phyloP scores from a whole-genome alignment of 2,329 filamentous ascomycete species.

The Sordariomycetes sp. region DNA sequence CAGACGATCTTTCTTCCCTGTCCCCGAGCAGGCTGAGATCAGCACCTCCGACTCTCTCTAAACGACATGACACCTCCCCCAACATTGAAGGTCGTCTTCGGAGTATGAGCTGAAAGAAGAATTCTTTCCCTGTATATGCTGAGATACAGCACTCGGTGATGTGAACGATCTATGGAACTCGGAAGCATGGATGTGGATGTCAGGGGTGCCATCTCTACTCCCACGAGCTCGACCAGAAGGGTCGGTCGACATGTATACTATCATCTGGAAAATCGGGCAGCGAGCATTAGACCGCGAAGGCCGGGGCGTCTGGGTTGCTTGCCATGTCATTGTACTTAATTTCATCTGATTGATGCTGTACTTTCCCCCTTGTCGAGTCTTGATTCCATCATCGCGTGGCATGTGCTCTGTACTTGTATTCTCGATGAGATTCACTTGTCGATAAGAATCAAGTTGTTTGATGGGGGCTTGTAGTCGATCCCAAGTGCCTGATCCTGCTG shows the following conservation, averaged over 20 bases:
- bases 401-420: neutral
- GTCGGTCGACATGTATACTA: too few relatives aligned
- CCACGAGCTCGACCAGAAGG: too few relatives aligned
- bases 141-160: slow-evolving; percentile 1
- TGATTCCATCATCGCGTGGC: neutral
- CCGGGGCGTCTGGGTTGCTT: slow-evolving; percentile 5
- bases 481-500: too few relatives aligned
- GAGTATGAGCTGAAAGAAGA: neutral
- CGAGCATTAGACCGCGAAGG: slow-evolving; percentile 5
- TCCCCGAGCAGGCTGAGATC: slow-evolving; percentile 17
- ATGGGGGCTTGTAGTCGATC: too few relatives aligned
- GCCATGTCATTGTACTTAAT: slow-evolving; percentile 1
- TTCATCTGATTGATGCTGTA: neutral
- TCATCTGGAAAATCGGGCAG: slow-evolving; percentile 2
- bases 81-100: neutral
- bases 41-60: slow-evolving; percentile 6
- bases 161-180: neutral
- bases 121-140: slow-evolving; percentile 2
- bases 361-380: neutral
- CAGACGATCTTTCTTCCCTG: slow-evolving; percentile 32
- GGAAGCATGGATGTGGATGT: neutral
- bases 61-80: neutral
- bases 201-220: slow-evolving; percentile 4
- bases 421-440: neutral
- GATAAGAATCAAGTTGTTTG: neutral